phyloP scores from a whole-genome alignment of 2,329 filamentous ascomycete genomes.

The Monosporascus cannonballus region DNA sequence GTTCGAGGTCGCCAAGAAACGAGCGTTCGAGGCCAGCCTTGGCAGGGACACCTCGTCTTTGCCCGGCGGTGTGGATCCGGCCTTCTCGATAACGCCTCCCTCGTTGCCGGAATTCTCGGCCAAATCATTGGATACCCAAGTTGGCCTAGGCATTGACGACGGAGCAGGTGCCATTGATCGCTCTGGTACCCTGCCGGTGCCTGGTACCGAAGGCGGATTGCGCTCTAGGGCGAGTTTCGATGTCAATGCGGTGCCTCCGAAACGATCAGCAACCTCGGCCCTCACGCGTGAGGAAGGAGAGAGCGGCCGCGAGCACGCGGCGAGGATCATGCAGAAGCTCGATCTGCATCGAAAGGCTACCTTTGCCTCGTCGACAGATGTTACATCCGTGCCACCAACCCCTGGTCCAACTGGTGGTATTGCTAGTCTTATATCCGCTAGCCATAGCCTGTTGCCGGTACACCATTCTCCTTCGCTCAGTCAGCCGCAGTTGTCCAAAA shows the following conservation, averaged over 20 bases:
- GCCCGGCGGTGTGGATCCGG: constrained; percentile 56
- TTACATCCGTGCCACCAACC: constrained; percentile 29
- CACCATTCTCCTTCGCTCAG: constrained; percentile 27
- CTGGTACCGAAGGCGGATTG: constrained; percentile 49
- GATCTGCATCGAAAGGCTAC: constrained; percentile 80
- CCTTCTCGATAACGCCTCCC: constrained; percentile 88
- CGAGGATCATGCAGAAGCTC: constrained; percentile 86
- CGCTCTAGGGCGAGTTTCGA: constrained; percentile 67
- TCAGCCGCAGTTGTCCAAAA: constrained; percentile 9
- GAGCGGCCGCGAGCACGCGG: constrained; percentile 71
- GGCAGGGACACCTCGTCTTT: constrained; percentile 41
- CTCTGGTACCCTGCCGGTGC: constrained; percentile 57
- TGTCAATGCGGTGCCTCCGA: constrained; percentile 40
- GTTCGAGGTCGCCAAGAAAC: constrained; percentile 91
- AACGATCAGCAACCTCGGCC: constrained; percentile 49
- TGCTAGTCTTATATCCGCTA: constrained; percentile 78
- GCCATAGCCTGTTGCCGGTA: constrained; percentile 70
- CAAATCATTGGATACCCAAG: constrained; percentile 62
- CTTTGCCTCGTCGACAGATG: constrained; percentile 41
- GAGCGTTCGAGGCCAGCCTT: constrained; percentile 72
- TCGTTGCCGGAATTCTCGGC: constrained; percentile 87
- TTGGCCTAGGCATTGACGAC: constrained; percentile 28
- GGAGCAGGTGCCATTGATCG: constrained; percentile 44
- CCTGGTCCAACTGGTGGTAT: constrained; percentile 57
- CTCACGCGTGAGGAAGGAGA: constrained; percentile 63